These are phyloP conservation scores for Coemansia sp. DNA, from an alignment of 192 early-diverging fungal species.

Conservation along the genomic window DNA sequence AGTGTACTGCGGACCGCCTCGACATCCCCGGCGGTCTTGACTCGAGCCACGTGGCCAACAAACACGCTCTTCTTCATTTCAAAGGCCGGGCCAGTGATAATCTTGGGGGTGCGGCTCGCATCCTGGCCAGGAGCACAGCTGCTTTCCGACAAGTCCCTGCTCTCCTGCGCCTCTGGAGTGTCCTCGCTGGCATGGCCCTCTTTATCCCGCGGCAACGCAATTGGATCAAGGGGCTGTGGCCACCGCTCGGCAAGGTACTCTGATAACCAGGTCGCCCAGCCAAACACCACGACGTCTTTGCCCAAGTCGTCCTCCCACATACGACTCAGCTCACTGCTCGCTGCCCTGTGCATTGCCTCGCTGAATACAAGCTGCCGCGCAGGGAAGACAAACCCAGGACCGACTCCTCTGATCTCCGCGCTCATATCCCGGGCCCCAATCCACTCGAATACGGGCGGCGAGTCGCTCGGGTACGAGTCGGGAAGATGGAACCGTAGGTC, in stretches of 20 bases:
- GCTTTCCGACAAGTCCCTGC: too few species aligned
- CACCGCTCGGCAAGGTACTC: slow-evolving; percentile 28
- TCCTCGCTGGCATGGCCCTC: slow-evolving; percentile 10
- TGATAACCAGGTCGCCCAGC: slow-evolving; percentile 39
- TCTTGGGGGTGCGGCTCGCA: slow-evolving; percentile 23
- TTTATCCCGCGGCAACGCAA: slow-evolving; percentile 24
- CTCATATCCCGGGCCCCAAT: slow-evolving; percentile 17
- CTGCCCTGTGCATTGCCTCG: slow-evolving; percentile 12
- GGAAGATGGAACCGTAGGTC: slow-evolving; percentile 40
- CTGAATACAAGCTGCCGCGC: slow-evolving; percentile 20
- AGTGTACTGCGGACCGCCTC: slow-evolving; percentile 40
- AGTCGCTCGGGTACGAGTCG: slow-evolving; percentile 33
- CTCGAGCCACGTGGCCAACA: slow-evolving; percentile 71
- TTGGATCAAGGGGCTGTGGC: slow-evolving; percentile 34
- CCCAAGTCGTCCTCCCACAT: slow-evolving; percentile 28
- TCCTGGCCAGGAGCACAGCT: too few species aligned
- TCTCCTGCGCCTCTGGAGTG: too few species aligned
- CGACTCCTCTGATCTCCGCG: background rate
- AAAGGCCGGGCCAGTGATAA: slow-evolving; percentile 54
- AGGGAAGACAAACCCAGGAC: slow-evolving; percentile 20
- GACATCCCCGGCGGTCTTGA: slow-evolving; percentile 52
- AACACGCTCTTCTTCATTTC: slow-evolving; percentile 80
- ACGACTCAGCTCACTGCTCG: slow-evolving; percentile 14
- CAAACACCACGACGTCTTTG: slow-evolving; percentile 34
- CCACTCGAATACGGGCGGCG: slow-evolving; percentile 44